A percentile compares a stretch with the other conserved stretches of the same genome.
Evolutionary conservation across 1,284 basidiomycete genomes (phyloP).

Genomic region (Limonomyces culmigenus): DNA sequence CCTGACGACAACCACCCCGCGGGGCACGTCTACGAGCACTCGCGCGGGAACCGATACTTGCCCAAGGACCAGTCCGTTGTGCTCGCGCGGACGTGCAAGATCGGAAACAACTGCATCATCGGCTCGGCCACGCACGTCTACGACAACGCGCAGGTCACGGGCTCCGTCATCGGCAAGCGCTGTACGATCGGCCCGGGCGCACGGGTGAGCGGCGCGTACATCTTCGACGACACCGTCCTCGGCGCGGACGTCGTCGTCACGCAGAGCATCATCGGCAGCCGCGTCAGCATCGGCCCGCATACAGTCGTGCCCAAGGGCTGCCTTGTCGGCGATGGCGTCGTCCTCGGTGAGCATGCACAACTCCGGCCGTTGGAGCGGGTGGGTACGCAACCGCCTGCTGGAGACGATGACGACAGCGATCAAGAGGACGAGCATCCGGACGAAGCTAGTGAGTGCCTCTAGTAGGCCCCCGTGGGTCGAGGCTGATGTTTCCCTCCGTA

Average conservation of each 20-base stretch:
- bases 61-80: slow-evolving; percentile 57
- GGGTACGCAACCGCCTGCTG: slow-evolving; percentile 23
- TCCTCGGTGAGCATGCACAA: slow-evolving; percentile 56
- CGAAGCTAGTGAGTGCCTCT: slow-evolving; percentile 20
- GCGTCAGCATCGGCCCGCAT: slow-evolving; percentile 55
- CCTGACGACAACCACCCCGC: slow-evolving; percentile 87
- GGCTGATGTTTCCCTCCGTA: too few species aligned
- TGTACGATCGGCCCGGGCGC: slow-evolving; percentile 54
- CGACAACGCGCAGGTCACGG: slow-evolving; percentile 42
- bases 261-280: slow-evolving; percentile 65
- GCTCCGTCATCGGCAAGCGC: slow-evolving; percentile 62
- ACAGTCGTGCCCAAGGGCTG: slow-evolving; percentile 50
- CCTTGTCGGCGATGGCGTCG: slow-evolving; percentile 67
- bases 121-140: slow-evolving; percentile 52
- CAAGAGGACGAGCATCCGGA: slow-evolving; percentile 13
- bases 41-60: slow-evolving; percentile 76
- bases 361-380: slow-evolving; percentile 62
- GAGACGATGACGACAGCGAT: slow-evolving; percentile 16
- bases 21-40: slow-evolving; percentile 65
- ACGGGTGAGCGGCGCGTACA: slow-evolving; percentile 56
- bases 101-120: slow-evolving; percentile 73
- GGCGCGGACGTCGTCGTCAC: slow-evolving; percentile 65
- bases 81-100: slow-evolving; percentile 72
- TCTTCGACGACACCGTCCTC: slow-evolving; percentile 68
- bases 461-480: slow-evolving; percentile 1